Evolutionary conservation across 352 stramenopile species (phyloP).

Genomic region (Thraustochytrium sp.): DNA sequence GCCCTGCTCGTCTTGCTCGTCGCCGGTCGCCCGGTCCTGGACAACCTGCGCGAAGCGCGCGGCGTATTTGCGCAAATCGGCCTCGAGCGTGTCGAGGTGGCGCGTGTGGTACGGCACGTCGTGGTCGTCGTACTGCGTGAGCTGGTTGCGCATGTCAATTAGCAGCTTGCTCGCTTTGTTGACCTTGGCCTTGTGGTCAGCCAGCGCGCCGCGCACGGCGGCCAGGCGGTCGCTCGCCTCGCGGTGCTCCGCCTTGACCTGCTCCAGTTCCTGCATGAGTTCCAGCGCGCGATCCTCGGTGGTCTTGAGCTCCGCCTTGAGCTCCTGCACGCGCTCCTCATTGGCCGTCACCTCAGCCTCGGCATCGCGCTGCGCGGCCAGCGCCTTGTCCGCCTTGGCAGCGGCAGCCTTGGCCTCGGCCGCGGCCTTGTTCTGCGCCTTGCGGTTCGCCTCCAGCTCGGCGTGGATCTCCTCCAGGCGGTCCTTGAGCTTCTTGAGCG

Average conservation of each 20-base stretch:
- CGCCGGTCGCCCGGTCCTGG: too few species aligned
- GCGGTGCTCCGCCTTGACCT: slow-evolving; percentile 46
- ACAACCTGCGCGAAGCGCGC: slow-evolving; percentile 52
- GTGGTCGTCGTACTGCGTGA: slow-evolving; percentile 32
- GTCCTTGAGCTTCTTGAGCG: slow-evolving; percentile 56
- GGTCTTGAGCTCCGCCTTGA: slow-evolving; percentile 74
- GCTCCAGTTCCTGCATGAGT: slow-evolving; percentile 51
- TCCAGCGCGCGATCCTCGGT: slow-evolving; percentile 85
- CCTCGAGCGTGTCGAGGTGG: slow-evolving; percentile 54
- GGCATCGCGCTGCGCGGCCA: slow-evolving; percentile 41
- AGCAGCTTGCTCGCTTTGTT: slow-evolving; percentile 57
- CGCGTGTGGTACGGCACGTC: not conserved
- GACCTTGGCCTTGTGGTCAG: slow-evolving; percentile 72
- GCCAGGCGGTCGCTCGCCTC: too few species aligned
- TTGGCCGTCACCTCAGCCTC: slow-evolving; percentile 72
- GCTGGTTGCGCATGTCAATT: slow-evolving; percentile 66
- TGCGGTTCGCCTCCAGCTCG: slow-evolving; percentile 45
- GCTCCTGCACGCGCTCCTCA: slow-evolving; percentile 68
- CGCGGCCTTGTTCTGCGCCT: slow-evolving; percentile 50
- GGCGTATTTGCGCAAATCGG: slow-evolving; percentile 29
- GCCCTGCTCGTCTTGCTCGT: too few species aligned
- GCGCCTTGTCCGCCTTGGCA: slow-evolving; percentile 57
- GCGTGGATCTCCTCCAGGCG: slow-evolving; percentile 57
- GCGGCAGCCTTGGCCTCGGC: slow-evolving; percentile 65
- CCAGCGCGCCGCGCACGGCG: slow-evolving; percentile 69